Base-by-base conservation (phyloP, 2,329 filamentous ascomycete genomes). In the Chrysosporium keratinophilum region DNA sequence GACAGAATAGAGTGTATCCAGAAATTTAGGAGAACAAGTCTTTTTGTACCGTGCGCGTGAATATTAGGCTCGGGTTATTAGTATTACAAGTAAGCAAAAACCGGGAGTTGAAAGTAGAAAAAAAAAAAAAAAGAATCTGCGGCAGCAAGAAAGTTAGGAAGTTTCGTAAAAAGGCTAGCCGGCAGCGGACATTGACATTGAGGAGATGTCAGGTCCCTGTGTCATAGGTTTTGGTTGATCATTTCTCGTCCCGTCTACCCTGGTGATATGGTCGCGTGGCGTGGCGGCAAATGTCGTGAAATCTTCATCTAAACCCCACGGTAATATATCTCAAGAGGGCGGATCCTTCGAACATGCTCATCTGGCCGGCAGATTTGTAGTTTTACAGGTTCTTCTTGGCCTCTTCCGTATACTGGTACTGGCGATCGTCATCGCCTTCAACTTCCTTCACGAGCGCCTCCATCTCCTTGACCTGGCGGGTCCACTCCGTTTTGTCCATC, bases 401-500 rank as follows among this genome's bases (percentile, higher is more conserved):
- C 35, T 62, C 54, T 17, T 60, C 61, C 10, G 67, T 62, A 20
- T 65, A 58, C 23, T 64, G 54, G 55, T 75, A 75, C n/a, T 63
- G 65, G 55, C 73, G 67, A 54, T 75, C 73, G 62, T 75, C 73
- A 2, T 72, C 66, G 10, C 80, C 81, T 67, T 85, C 82, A 2
- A 95, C 87, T 64, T 87, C 79, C 68, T 83, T 78, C 55, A 89
- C 81, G 59, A 89, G 82, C 62, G 75, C 74, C 70, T 93, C 87
- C 76, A 88, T 88, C 67, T 85, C 84, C 66, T 79, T 76, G 57
- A 77, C 76, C 73, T 95, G 89, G 65, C 81, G 79, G 65, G 84
- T 78, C 88, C 88, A 95, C 67, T 88, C 84, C 57, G 77, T 78
- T 63, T 86, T 74, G 59, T 80, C 85, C 85, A 93, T 90, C 77